Base-by-base conservation (phyloP, 441 rosid species). In the Aleurites moluccanus region DNA sequence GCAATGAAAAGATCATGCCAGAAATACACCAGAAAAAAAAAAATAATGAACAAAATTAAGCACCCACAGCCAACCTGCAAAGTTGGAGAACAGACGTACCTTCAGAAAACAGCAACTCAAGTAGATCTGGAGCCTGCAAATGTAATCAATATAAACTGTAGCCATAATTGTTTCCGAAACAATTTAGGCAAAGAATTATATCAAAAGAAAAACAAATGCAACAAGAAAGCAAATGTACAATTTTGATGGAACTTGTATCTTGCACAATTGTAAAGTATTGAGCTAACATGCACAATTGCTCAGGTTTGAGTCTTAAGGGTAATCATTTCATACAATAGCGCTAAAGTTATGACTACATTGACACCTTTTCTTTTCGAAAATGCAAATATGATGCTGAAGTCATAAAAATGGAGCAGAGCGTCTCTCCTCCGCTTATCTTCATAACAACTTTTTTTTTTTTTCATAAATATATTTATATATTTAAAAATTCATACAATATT, bases 81-180 rank as follows among this genome's bases (percentile, higher is more conserved):
- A 49, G 52, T 53, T 57, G 59, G 28, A 72, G 61, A 73, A 63
- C 15, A 62, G 27, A 56, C 69, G 78, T 77, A 91, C 98, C 98
- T 91, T 87, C 79, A 72, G 84, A 83, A 84, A 94, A 90, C 25
- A 94, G 82, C 77, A 89, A 81, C 16, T 83, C 84, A 28, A 94
- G 92, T 75, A 94, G 81, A 55, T 94, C 94, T 35, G 96, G 94
- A 55, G 97, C 94, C 98, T 94, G 92, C 89, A 86, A 60, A 75
- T 10, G 75, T 71, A 69, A 75, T 53, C 11, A 73, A 33, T 18
- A 57, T 10, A 47, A 53, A 62, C 40, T 66, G 10, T 60, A 25
- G 59, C 60, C 77, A 60, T 6, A 50, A 62, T 70, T 45, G 7
- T 18, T 61, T 67, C 21, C 16, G 7, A 74, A 59, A 33, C 33